A percentile compares a stretch with the other conserved stretches of the same genome.
Conservation (phyloP, 2,329 filamentous ascomycete genomes). For the Colletotrichum tropicale region DNA sequence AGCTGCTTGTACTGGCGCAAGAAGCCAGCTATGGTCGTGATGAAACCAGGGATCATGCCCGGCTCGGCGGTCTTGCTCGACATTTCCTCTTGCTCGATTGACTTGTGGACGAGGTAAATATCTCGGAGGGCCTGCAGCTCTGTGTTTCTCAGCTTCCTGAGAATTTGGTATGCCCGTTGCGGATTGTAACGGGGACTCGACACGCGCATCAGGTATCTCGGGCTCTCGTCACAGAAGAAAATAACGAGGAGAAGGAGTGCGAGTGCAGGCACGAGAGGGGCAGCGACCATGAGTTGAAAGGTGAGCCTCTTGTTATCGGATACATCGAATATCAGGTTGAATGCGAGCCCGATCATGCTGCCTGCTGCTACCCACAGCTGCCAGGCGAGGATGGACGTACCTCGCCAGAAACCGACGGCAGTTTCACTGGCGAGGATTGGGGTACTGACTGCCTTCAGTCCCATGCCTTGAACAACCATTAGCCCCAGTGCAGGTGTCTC, state of each 20-base stretch:
- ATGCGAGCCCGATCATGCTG: constrained; percentile 37
- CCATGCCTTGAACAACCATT: constrained; percentile 40
- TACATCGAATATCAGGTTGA: constrained; percentile 41
- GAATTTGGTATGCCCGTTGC: constrained; percentile 34
- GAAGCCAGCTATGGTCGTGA: constrained; percentile 29
- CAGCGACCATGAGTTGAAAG: constrained; percentile 36
- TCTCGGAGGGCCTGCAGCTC: constrained; percentile 46
- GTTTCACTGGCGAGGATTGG: constrained; percentile 52
- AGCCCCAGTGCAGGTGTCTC: neutral
- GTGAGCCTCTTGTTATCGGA: constrained; percentile 2
- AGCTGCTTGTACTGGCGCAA: constrained; percentile 30
- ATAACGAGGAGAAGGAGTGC: constrained; percentile 34
- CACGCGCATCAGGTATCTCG: constrained; percentile 41
- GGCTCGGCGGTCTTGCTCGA: neutral
- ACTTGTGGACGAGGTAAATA: constrained; percentile 41
- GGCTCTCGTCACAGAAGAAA: constrained; percentile 43
- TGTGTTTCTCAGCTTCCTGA: constrained; percentile 40
- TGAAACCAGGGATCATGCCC: neutral
- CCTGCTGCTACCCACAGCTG: constrained; percentile 47
- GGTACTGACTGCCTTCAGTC: constrained; percentile 52
- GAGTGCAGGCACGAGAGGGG: constrained; percentile 37
- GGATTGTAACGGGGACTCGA: constrained; percentile 38
- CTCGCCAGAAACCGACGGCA: constrained; percentile 51
- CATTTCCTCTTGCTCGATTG: constrained; percentile 30
- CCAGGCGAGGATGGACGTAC: constrained; percentile 51